Evolutionary conservation across 2,329 filamentous ascomycete species (phyloP).

Genomic region (Aureobasidium sp.): DNA sequence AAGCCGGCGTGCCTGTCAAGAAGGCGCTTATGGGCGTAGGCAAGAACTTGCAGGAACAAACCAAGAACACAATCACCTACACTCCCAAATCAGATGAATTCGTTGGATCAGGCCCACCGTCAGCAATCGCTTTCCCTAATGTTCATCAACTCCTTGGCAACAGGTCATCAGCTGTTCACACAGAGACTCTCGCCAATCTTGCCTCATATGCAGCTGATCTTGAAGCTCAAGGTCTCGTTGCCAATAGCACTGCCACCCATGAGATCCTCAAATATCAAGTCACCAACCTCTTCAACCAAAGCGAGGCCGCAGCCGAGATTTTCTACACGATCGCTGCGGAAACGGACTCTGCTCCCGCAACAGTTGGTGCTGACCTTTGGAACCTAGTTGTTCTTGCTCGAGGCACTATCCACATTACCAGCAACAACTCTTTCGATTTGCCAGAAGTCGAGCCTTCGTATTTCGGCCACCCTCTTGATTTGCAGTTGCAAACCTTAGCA

Average conservation of each 20-base stretch:
- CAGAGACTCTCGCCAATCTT: constrained; percentile 32
- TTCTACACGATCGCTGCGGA: constrained; percentile 41
- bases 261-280: constrained; percentile 29
- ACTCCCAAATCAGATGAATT: constrained; percentile 28
- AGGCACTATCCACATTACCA: constrained; percentile 30
- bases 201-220: constrained; percentile 32
- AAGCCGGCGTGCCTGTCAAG: constrained; percentile 22
- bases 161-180: constrained; percentile 29
- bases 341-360: constrained; percentile 24
- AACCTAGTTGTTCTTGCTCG: constrained; percentile 33
- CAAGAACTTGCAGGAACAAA: constrained; percentile 35
- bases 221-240: constrained; percentile 26
- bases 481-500: constrained; percentile 36
- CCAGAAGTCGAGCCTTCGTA: constrained; percentile 49
- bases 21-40: constrained; percentile 34
- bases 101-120: constrained; percentile 43
- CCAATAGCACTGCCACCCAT: constrained; percentile 26
- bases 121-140: constrained; percentile 40
- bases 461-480: constrained; percentile 45
- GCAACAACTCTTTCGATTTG: constrained; percentile 32
- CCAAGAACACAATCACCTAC: constrained; percentile 25
- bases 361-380: constrained; percentile 43
- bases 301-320: constrained; percentile 33
- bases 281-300: constrained; percentile 30
- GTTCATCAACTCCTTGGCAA: constrained; percentile 41